Evolutionary conservation across 2,329 filamentous ascomycete genomes (phyloP).

Genomic region (Cladophialophora immunda): DNA sequence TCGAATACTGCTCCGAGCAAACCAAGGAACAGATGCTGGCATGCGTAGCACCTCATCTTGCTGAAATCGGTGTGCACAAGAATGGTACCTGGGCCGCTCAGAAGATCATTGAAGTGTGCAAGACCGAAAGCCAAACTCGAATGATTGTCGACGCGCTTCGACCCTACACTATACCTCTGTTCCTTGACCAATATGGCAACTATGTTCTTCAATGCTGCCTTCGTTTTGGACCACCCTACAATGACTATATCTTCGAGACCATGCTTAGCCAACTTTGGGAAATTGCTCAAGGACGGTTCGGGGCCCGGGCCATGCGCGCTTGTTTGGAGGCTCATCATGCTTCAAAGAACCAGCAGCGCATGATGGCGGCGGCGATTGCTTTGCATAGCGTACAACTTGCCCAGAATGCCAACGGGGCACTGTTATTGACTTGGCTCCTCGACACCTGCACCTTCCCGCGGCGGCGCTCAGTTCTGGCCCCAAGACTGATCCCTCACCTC

Average conservation of each 20-base stretch:
- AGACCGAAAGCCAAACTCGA: conserved; percentile 81
- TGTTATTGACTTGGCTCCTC: conserved; percentile 95
- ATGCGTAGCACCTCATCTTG: conserved; percentile 88
- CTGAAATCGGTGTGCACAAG: conserved; percentile 98
- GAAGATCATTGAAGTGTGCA: conserved; percentile 97
- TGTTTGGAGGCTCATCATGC: conserved; percentile 96
- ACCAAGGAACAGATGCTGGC: conserved; percentile 90
- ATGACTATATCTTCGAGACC: conserved; percentile 96
- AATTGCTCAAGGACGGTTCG: conserved; percentile 89
- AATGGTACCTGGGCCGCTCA: conserved; percentile 99
- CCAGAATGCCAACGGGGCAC: conserved; percentile 92
- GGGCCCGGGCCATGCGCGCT: conserved; percentile 93
- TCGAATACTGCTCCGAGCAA: conserved; percentile 91
- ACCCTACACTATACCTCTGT: conserved; percentile 87
- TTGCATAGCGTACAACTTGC: conserved; percentile 95
- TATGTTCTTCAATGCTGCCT: conserved; percentile 97
- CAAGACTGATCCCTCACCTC: conserved; percentile 88
- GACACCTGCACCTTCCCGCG: conserved; percentile 97
- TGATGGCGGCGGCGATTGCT: conserved; percentile 94
- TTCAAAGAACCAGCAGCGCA: conserved; percentile 92
- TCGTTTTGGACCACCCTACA: conserved; percentile 86
- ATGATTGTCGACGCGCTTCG: conserved; percentile 85
- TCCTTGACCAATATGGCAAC: conserved; percentile 98
- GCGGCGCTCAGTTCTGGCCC: conserved; percentile 88
- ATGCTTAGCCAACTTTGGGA: conserved; percentile 97